A percentile compares a stretch with the other conserved stretches of the same genome.
phyloP scores from a whole-genome alignment of 1,284 basidiomycete species.

The Irpex sp. region DNA sequence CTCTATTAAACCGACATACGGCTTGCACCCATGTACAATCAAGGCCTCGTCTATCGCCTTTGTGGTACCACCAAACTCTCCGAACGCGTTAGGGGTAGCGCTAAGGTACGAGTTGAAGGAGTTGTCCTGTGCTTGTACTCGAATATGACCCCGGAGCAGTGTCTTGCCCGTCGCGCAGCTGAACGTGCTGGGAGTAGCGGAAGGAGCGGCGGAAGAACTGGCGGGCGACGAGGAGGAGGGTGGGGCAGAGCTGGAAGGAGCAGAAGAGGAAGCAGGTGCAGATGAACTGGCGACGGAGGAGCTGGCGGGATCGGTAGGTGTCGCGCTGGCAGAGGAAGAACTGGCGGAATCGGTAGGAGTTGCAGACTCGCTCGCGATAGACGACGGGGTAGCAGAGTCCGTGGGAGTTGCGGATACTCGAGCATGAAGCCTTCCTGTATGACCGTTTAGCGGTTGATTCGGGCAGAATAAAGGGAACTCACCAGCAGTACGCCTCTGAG shows the following conservation, averaged over 20 bases:
- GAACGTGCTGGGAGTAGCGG: neutral
- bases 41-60: neutral
- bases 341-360: neutral
- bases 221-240: neutral
- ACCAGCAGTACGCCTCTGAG: neutral
- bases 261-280: neutral
- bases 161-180: neutral
- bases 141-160: neutral
- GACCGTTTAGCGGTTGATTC: neutral
- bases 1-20: neutral
- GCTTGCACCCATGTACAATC: neutral
- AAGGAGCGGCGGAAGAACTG: neutral
- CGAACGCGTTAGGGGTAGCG: neutral
- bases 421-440: neutral
- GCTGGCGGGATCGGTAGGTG: neutral
- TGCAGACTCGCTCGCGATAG: neutral
- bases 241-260: neutral
- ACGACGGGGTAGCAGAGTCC: neutral
- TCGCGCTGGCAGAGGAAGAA: neutral
- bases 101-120: neutral
- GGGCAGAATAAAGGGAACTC: neutral
- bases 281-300: neutral
- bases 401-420: neutral
- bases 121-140: neutral
- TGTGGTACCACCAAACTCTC: neutral